Percentiles rank a stretch among this genome's conserved stretches.
Evolutionary conservation across 1,139 yeast species (phyloP).

Genomic region (Blastobotrys proliferans): DNA sequence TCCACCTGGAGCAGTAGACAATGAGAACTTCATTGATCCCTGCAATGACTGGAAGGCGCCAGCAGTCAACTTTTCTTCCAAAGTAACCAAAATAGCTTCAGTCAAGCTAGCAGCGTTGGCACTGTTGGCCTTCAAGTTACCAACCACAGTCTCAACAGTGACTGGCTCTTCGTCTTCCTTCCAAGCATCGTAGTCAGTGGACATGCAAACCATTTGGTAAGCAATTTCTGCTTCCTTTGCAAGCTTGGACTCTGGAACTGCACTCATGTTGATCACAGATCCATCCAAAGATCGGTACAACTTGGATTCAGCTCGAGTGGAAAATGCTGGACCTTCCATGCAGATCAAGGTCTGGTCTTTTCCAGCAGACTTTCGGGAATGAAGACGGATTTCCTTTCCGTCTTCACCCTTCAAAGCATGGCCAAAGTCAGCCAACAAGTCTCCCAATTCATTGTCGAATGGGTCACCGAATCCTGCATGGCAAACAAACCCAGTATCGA

Average conservation of each 20-base stretch:
- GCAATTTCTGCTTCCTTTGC: conserved; percentile 97
- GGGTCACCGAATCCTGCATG: conserved; percentile 98
- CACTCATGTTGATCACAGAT: conserved; percentile 92
- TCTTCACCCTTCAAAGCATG: conserved; percentile 46
- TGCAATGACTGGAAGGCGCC: conserved; percentile 66
- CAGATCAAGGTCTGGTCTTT: conserved; percentile 79
- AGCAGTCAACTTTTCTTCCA: conserved; percentile 56
- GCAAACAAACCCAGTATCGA: conserved; percentile 90
- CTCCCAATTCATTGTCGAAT: conserved; percentile 70
- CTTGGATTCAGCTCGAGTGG: conserved; percentile 94
- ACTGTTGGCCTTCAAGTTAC: conserved; percentile 82
- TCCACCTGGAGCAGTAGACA: conserved; percentile 74
- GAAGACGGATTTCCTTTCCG: conserved; percentile 41
- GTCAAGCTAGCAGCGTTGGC: conserved; percentile 81
- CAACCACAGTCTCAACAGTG: conserved; percentile 92
- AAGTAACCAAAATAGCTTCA: conserved; percentile 57
- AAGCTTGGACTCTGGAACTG: conserved; percentile 89
- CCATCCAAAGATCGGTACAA: conserved; percentile 91
- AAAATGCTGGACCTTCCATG: conserved; percentile 99
- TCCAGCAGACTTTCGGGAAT: conserved; percentile 53
- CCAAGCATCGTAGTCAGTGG: conserved; percentile 99
- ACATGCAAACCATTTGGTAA: conserved; percentile 98
- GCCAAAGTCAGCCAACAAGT: conserved; percentile 56
- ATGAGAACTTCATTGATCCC: conserved; percentile 77
- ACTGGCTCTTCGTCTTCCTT: conserved; percentile 92